Evolutionary conservation across 257 asterid genomes (phyloP).

Genomic region (Gynochthodes officinalis): DNA sequence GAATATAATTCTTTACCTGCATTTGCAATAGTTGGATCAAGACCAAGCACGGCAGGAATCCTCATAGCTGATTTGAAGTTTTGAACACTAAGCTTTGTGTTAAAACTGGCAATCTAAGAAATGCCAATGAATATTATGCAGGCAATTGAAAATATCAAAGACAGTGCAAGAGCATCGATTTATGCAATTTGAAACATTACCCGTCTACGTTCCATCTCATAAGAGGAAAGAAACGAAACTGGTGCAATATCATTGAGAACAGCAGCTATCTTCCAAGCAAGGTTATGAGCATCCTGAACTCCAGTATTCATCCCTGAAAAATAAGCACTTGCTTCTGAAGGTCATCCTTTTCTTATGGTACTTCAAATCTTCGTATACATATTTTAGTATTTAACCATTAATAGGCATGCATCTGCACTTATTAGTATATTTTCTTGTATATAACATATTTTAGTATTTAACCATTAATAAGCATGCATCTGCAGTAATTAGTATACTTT

Average conservation of each 20-base stretch:
- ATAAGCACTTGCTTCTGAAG: constrained; percentile 7
- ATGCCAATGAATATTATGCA: constrained; percentile 4
- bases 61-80: constrained; percentile 88
- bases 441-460: constrained; percentile 2
- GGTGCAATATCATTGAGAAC: constrained; percentile 62
- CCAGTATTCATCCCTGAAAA: constrained; percentile 93
- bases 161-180: background rate
- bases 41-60: constrained; percentile 97
- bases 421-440: too few species aligned
- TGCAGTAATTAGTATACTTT: background rate
- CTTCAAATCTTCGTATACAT: background rate
- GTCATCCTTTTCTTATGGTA: constrained; percentile 1
- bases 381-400: background rate
- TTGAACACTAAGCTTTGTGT: constrained; percentile 79
- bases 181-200: constrained; percentile 28
- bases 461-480: background rate
- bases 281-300: constrained; percentile 95
- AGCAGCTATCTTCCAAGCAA: constrained; percentile 94
- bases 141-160: background rate
- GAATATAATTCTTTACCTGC: constrained; percentile 44
- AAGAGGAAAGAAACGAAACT: constrained; percentile 63
- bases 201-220: constrained; percentile 86
- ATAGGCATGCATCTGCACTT: background rate
- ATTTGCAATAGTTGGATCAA: constrained; percentile 80
- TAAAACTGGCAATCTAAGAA: constrained; percentile 70